Evolutionary conservation across 768 basidiomycete species (phyloP), one percentile per base, ranked within the genome.

Genomic region (Chlorophyllum brunneum): DNA sequence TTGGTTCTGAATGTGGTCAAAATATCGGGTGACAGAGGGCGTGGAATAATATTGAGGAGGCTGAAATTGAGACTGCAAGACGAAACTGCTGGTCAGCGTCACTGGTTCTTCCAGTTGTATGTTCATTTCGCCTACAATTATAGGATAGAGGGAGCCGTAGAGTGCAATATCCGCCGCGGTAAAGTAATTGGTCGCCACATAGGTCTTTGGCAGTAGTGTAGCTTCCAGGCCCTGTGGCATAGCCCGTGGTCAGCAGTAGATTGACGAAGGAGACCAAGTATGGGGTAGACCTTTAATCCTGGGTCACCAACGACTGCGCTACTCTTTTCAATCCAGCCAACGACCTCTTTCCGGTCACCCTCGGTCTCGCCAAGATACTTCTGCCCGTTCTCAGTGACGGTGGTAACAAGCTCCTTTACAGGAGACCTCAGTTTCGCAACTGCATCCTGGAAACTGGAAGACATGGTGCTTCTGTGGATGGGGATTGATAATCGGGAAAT

Each of bases 131-230:
- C 90, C 55, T 64, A 97, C 95, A 56, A 95, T 64, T 43, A 78
- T 73, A 5, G 92, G 85, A 66, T 95, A 88, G 26, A 98, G 77
- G n/a, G 85, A 81, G 22, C 87, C 93, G 66, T 95, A 98, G 43
- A 98, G 69, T 8, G 89, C 90, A 50, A 93, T 81, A 67, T 99
- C 97, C 39, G 95, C 95, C 2, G 84, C 88, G 16, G 93, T 92
- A 50, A 93, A 74, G 59, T 87, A 80, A 69, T 91, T 89, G 65
- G 80, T 81, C 60, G 93, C 88, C 61, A 94, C 68, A 69, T 92
- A 98, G 20, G 94, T 97, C 61, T 85, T 79, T 20, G 89, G 82
- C 11, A 79, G 70, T 44, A 98, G 76, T 39, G 83, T 69, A 1
- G 78, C 68, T 63, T 95, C 82, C 56, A 98, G 74, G 27, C 79